Evolutionary conservation across 2,329 filamentous ascomycete genomes (phyloP).

Genomic region (Alternaria ethzedia): DNA sequence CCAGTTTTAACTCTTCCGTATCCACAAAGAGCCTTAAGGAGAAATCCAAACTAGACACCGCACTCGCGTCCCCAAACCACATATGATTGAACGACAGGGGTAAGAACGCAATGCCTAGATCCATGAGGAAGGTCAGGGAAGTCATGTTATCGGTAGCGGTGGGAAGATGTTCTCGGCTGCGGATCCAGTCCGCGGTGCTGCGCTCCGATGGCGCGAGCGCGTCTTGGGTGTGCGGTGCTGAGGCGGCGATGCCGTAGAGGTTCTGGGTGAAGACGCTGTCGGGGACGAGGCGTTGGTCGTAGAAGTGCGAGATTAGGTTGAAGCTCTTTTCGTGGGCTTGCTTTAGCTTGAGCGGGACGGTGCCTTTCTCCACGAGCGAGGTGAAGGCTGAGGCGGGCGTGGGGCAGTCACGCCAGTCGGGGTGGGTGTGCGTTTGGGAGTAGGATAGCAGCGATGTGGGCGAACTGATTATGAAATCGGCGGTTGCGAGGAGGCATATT

Average conservation of each 20-base stretch:
- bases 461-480: conserved; percentile 57
- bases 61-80: conserved; percentile 54
- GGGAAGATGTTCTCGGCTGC: conserved; percentile 24
- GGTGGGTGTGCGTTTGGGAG: conserved; percentile 45
- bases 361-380: conserved; percentile 14
- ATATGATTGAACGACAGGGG: conserved; percentile 53
- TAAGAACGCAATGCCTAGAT: conserved; percentile 53
- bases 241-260: conserved; percentile 50
- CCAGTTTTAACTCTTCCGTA: conserved; percentile 44
- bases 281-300: conserved; percentile 47
- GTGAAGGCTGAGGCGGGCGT: neutral
- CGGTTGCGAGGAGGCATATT: conserved; percentile 52
- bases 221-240: conserved; percentile 45
- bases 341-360: conserved; percentile 20
- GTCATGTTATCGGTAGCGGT: conserved; percentile 44
- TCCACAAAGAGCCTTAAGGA: conserved; percentile 54
- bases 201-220: conserved; percentile 40
- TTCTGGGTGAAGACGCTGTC: conserved; percentile 56
- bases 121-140: conserved; percentile 54
- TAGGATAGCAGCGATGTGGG: conserved; percentile 46
- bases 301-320: conserved; percentile 34
- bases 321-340: conserved; percentile 39
- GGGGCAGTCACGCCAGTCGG: conserved; percentile 21
- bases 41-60: conserved; percentile 59
- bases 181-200: conserved; percentile 54